Conservation (phyloP, 202 grass and related monocot genomes). For the Sporobolus alterniflorus region DNA sequence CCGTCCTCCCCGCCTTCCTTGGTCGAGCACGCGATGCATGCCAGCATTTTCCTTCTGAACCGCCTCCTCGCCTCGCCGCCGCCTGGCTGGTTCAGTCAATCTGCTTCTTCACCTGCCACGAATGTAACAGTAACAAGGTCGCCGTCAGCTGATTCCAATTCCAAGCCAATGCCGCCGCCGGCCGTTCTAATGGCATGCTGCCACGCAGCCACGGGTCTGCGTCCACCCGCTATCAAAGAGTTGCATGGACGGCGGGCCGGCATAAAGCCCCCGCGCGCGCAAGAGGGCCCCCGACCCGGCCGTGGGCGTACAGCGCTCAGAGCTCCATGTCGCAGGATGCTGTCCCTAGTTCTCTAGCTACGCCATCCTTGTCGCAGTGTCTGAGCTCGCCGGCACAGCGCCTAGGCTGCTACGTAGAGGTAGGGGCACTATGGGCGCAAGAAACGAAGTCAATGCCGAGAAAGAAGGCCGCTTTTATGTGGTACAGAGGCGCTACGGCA, state of each 20-base stretch:
- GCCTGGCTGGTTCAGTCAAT: neutral
- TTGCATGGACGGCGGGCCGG: neutral
- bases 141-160: slow-evolving; percentile 21
- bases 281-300: neutral
- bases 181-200: neutral
- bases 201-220: neutral
- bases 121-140: no score
- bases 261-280: slow-evolving; percentile 15
- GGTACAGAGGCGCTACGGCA: slow-evolving; percentile 18
- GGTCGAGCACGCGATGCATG: slow-evolving; percentile 80
- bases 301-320: slow-evolving; percentile 22
- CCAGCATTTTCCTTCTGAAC: slow-evolving; percentile 44
- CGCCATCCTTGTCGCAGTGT: slow-evolving; percentile 11
- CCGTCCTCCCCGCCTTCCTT: slow-evolving; percentile 78
- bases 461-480: slow-evolving; percentile 15
- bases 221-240: neutral
- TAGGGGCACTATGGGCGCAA: slow-evolving; percentile 17
- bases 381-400: neutral
- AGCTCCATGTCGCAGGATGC: neutral
- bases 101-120: slow-evolving; percentile 23
- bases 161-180: neutral
- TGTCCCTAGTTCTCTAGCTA: slow-evolving; percentile 16
- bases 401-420: neutral
- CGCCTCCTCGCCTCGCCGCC: neutral
- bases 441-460: slow-evolving; percentile 50